These are phyloP conservation scores for Capsicum baccatum DNA, from an alignment of 257 asterid species.

Conservation along the genomic window DNA sequence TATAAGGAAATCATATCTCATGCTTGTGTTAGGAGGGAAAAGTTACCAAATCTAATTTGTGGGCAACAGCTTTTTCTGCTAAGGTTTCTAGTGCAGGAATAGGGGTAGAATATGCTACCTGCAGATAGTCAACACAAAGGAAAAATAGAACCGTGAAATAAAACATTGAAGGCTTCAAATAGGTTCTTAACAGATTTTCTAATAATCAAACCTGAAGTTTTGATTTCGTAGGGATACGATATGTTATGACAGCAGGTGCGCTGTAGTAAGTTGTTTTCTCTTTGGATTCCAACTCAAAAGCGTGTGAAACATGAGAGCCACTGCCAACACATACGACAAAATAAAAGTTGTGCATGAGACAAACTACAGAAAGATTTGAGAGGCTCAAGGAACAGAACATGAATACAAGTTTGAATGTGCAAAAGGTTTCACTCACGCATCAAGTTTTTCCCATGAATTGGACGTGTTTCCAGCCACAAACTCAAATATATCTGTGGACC, in stretches of 20 bases:
- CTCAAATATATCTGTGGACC: slow-evolving; percentile 60
- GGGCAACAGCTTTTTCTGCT: slow-evolving; percentile 38
- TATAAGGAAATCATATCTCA: background rate
- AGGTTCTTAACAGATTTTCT: background rate
- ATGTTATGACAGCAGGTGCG: slow-evolving; percentile 65
- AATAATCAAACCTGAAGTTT: slow-evolving; percentile 54
- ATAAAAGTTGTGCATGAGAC: slow-evolving; percentile 13
- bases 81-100: slow-evolving; percentile 56
- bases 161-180: background rate
- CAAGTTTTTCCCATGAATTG: slow-evolving; percentile 61
- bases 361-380: background rate
- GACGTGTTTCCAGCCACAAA: slow-evolving; percentile 64
- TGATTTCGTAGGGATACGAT: slow-evolving; percentile 52
- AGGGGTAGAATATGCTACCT: slow-evolving; percentile 77
- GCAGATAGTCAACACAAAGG: slow-evolving; percentile 28
- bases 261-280: slow-evolving; percentile 61
- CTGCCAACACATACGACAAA: slow-evolving; percentile 42
- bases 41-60: slow-evolving; percentile 54
- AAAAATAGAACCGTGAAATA: background rate
- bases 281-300: slow-evolving; percentile 66
- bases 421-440: slow-evolving; percentile 48
- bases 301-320: slow-evolving; percentile 67
- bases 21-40: slow-evolving; percentile 22
- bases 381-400: background rate
- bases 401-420: background rate